Evolutionary conservation across 2,329 filamentous ascomycete genomes (phyloP).

Genomic region (Rhytidhysteron rufulum): DNA sequence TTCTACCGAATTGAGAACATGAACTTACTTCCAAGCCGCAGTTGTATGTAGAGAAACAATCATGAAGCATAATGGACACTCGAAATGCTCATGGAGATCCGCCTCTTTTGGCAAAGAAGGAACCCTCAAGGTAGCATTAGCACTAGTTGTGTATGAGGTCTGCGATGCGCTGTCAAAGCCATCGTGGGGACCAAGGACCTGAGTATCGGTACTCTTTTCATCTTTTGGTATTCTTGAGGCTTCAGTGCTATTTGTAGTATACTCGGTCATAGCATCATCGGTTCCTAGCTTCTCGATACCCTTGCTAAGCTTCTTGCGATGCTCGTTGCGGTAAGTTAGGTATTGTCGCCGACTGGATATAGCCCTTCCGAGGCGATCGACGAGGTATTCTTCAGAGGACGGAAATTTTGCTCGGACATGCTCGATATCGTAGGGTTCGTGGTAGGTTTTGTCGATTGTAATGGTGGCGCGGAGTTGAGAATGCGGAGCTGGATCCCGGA

Average conservation of each 20-base stretch:
- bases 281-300: constrained; percentile 16
- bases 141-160: constrained; percentile 24
- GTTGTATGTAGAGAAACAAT: constrained; percentile 16
- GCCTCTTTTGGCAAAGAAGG: constrained; percentile 20
- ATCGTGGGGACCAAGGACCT: constrained; percentile 7
- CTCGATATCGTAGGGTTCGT: constrained; percentile 21
- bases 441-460: constrained; percentile 21
- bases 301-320: constrained; percentile 26
- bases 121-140: constrained; percentile 15
- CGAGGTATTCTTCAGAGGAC: constrained; percentile 8
- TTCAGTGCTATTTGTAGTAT: constrained; percentile 17
- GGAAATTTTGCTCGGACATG: constrained; percentile 24
- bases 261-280: constrained; percentile 14
- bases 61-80: constrained; percentile 28
- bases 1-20: not conserved
- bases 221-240: constrained; percentile 11
- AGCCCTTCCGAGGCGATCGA: constrained; percentile 23
- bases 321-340: constrained; percentile 29
- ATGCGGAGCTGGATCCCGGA: constrained; percentile 30
- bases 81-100: constrained; percentile 19
- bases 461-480: constrained; percentile 20
- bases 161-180: constrained; percentile 18
- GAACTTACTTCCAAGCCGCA: constrained; percentile 16
- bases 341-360: constrained; percentile 30
- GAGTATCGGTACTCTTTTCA: too few relatives aligned